phyloP scores from a whole-genome alignment of 306 rosid genomes.

The Cucurbita maxima region DNA sequence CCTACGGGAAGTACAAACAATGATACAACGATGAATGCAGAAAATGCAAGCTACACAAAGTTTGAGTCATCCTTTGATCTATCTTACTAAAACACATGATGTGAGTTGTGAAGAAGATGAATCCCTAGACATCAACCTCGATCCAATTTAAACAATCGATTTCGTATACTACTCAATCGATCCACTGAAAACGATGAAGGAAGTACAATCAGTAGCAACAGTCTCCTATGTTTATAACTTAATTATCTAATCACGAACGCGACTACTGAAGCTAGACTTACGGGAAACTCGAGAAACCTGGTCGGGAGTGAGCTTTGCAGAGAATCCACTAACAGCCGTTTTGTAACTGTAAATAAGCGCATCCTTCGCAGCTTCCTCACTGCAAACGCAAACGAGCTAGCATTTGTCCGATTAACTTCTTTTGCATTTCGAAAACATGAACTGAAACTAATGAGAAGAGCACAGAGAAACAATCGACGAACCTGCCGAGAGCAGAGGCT shows the following conservation, averaged over 20 bases:
- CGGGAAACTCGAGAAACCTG: constrained; percentile 36
- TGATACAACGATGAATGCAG: background rate
- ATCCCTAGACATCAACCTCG: background rate
- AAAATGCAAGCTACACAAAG: background rate
- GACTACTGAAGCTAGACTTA: constrained; percentile 9
- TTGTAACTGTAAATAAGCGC: constrained; percentile 85
- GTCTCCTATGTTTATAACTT: background rate
- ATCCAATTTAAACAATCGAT: background rate
- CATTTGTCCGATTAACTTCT: background rate
- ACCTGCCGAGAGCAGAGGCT: constrained; percentile 79
- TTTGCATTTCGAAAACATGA: background rate
- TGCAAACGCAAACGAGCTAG: background rate
- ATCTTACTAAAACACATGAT: no score
- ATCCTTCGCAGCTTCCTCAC: constrained; percentile 85
- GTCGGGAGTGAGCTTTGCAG: constrained; percentile 76
- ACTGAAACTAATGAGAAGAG: background rate
- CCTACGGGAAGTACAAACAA: background rate
- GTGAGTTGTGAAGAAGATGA: background rate
- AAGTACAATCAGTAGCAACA: background rate
- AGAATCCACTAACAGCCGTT: constrained; percentile 78
- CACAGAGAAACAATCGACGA: background rate
- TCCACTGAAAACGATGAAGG: background rate
- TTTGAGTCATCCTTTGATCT: background rate
- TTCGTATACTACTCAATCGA: background rate
- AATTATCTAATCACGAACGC: background rate